A percentile compares a stretch with the other conserved stretches of the same genome.
Evolutionary conservation across 495 filamentous ascomycete species (phyloP).

Genomic region (Hypoxylon crocopeplum): DNA sequence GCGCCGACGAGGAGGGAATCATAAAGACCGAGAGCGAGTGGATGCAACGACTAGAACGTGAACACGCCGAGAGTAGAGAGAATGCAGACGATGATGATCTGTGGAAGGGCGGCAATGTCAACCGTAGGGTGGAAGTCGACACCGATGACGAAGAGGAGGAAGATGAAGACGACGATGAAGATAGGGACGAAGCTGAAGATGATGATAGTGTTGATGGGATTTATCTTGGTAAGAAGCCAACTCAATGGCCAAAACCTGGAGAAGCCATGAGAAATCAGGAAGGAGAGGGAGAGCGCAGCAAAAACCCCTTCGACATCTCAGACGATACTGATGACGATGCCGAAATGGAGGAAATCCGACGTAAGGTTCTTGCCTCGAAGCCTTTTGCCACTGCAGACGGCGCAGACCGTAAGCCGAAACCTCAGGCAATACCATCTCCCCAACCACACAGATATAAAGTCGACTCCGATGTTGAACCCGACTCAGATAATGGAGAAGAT

Average conservation of each 20-base stretch:
- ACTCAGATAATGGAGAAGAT: conserved; percentile 72
- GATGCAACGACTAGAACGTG: conserved; percentile 86
- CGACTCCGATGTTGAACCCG: conserved; percentile 76
- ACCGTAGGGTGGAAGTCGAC: conserved; percentile 63
- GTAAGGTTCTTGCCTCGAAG: conserved; percentile 83
- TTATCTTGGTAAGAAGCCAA: conserved; percentile 62
- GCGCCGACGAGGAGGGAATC: conserved; percentile 82
- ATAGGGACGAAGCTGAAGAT: conserved; percentile 40
- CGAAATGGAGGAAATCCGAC: conserved; percentile 90
- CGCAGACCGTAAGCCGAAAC: conserved; percentile 57
- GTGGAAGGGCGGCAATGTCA: conserved; percentile 88
- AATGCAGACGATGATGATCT: conserved; percentile 70
- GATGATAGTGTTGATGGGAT: conserved; percentile 57
- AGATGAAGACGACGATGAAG: conserved; percentile 56
- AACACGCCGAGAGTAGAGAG: conserved; percentile 82
- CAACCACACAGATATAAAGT: conserved; percentile 53
- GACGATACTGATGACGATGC: conserved; percentile 81
- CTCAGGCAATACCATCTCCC: conserved; percentile 64
- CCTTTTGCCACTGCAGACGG: conserved; percentile 74
- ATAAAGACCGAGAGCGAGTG: conserved; percentile 84
- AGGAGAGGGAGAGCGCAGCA: conserved; percentile 61
- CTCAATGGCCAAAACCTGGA: conserved; percentile 43
- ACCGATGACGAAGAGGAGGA: conserved; percentile 64
- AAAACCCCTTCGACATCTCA: conserved; percentile 75
- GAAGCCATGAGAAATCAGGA: conserved; percentile 38